Evolutionary conservation across 2,329 filamentous ascomycete species (phyloP), one percentile per base, ranked within the genome.

Genomic region (Didymella sp.): DNA sequence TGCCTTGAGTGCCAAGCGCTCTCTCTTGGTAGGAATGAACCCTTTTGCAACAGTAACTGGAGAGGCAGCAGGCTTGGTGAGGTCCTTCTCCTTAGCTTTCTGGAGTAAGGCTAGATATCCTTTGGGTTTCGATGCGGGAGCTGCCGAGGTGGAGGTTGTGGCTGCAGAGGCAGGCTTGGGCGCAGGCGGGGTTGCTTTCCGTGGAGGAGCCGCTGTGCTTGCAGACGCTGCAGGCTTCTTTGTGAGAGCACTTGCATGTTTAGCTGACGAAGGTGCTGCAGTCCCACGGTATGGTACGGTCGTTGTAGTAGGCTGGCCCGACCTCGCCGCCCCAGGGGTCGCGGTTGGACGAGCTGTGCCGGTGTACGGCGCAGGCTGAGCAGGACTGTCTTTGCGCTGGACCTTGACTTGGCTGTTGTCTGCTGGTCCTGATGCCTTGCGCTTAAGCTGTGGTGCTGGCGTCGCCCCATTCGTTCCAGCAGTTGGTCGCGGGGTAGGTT

Each of bases 51-150:
- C 91, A 74, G 91, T 89, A 63, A 92, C 90, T 65, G 86, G 87
- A 52, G 88, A 89, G 22, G 89, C 81, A 51, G 85, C 56, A 35
- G 71, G 68, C 53, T 76, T 75, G 4, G 69, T 67, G 15, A 75
- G 66, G 78, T 79, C 80, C 53, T 80, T 87, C 59, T 85, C 85
- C 68, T 89, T 87, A 28, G 86, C 90, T 63, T 88, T 84, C 52
- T 88, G 88, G 77, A 93, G 82, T 58, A 92, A 89, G 68, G 92
- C 89, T 33, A 87, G 85, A 72, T 87, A 93, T 0, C 88, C 90
- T 2, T 89, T 90, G 75, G 91, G 91, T 1, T 86, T 87, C 1
- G 83, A 77, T 2, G 78, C 73, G 7, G 67, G 41, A 8, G 64
- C 51, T 35, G 74, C 52, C 13, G 67, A 11, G 70, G 71, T 51